A percentile compares a stretch with the other conserved stretches of the same genome.
These are phyloP conservation scores for Triticum urartu DNA, from an alignment of 176 grass and related monocot species.

Conservation along the genomic window DNA sequence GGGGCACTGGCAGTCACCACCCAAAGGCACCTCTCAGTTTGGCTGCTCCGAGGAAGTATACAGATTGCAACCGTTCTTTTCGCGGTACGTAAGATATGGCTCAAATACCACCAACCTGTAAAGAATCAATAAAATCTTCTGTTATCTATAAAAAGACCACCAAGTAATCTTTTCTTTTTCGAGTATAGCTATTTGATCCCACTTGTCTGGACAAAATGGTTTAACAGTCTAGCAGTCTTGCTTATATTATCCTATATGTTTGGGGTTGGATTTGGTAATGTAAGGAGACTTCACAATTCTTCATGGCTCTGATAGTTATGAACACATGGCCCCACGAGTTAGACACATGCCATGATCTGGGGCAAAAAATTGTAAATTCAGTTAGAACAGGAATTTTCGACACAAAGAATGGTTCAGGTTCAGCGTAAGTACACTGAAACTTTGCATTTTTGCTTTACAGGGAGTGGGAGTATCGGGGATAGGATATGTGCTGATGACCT, in stretches of 20 bases:
- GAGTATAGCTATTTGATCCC: background rate
- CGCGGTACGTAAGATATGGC: constrained; percentile 45
- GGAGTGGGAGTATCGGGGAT: constrained; percentile 59
- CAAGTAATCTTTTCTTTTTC: background rate
- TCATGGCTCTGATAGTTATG: background rate
- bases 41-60: constrained; percentile 43
- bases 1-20: constrained; percentile 38
- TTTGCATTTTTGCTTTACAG: constrained; percentile 25
- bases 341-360: background rate
- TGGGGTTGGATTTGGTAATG: background rate
- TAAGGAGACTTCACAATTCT: background rate
- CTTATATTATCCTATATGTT: background rate
- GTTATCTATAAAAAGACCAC: background rate
- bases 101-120: background rate
- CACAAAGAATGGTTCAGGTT: background rate
- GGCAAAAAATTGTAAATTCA: background rate
- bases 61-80: constrained; percentile 48
- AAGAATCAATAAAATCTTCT: background rate
- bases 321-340: background rate
- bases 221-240: background rate
- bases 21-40: constrained; percentile 41
- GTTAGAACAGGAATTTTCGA: background rate
- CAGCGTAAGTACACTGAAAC: constrained; percentile 5
- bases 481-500: constrained; percentile 59
- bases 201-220: background rate